Evolutionary conservation across 495 filamentous ascomycete genomes (phyloP), one percentile per base, ranked within the genome.

Genomic region (Astrocystis sublimbata): DNA sequence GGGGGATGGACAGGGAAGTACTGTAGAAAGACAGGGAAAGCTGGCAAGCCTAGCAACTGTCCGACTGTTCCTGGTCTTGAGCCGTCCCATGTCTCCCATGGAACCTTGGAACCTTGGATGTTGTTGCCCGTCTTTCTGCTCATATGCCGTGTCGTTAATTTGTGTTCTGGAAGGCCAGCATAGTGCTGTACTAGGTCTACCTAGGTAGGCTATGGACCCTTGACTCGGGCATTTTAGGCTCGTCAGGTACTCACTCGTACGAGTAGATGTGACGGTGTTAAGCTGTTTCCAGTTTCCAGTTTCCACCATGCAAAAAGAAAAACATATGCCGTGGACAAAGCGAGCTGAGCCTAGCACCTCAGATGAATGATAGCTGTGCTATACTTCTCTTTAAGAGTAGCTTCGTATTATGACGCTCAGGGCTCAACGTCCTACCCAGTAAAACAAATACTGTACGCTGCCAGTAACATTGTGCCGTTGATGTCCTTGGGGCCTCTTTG

Each of bases 311-410:
- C n/a, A n/a, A n/a, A 36, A 13, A 36, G 40, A 40, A 45, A 17
- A 17, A n/a, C n/a, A n/a, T n/a, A n/a, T n/a, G n/a, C n/a, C n/a
- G n/a, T 13, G 21, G 15, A 43, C n/a, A 21, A 38, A 15, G 56
- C 2, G 23, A 59, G 56, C 42, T 50, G 45, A 59, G 28, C 38
- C n/a, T n/a, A n/a, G n/a, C n/a, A n/a, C n/a, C n/a, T n/a, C n/a
- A n/a, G n/a, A n/a, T n/a, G n/a, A n/a, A n/a, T n/a, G n/a, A n/a
- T n/a, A n/a, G n/a, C n/a, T n/a, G n/a, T n/a, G n/a, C n/a, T n/a
- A n/a, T n/a, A n/a, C n/a, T n/a, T n/a, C n/a, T n/a, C n/a, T n/a
- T n/a, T n/a, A n/a, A n/a, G n/a, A n/a, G n/a, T n/a, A n/a, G n/a
- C n/a, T n/a, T n/a, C n/a, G n/a, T n/a, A n/a, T n/a, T n/a, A n/a